These are phyloP conservation scores for Acanthamoeba healyi DNA, from an alignment of 208 protist genomes.

Conservation along the genomic window DNA sequence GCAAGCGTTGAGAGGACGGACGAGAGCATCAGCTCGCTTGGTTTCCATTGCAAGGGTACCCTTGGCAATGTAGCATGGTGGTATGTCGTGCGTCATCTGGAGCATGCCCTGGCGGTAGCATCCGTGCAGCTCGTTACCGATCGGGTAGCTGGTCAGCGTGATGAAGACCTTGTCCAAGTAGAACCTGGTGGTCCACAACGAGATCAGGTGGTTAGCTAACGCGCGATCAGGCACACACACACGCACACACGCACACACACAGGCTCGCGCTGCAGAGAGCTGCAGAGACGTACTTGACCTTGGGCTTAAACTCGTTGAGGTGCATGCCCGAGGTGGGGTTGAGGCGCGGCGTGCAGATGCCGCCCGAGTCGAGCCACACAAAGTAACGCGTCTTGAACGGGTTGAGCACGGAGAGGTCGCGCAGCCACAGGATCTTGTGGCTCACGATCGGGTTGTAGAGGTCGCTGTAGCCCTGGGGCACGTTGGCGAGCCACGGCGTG, in stretches of 20 bases:
- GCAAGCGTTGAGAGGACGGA: not conserved
- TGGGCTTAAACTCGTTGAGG: constrained; percentile 43
- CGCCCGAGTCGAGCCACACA: constrained; percentile 64
- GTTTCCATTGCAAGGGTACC: no score
- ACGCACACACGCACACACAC: not conserved
- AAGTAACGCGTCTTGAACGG: constrained; percentile 65
- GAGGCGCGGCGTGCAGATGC: constrained; percentile 52
- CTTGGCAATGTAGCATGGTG: constrained; percentile 50
- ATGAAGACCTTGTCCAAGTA: constrained; percentile 66
- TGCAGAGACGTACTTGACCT: constrained; percentile 14
- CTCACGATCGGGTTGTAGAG: constrained; percentile 68
- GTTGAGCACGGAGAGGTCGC: constrained; percentile 55
- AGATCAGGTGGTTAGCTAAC: no score
- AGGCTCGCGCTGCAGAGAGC: no score
- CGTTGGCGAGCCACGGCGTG: constrained; percentile 42
- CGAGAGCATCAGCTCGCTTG: no score
- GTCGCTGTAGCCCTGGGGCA: constrained; percentile 69
- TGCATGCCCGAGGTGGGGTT: not conserved
- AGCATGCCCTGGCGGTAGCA: constrained; percentile 56
- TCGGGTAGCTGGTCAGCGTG: not conserved
- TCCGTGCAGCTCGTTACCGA: constrained; percentile 61
- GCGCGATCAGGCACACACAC: not conserved
- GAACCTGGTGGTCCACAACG: not conserved
- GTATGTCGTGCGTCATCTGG: constrained; percentile 15
- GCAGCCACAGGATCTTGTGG: constrained; percentile 60